A percentile compares a stretch with the other conserved stretches of the same genome.
phyloP scores from a whole-genome alignment of 2,329 filamentous ascomycete species.

The Fusarium sp. region DNA sequence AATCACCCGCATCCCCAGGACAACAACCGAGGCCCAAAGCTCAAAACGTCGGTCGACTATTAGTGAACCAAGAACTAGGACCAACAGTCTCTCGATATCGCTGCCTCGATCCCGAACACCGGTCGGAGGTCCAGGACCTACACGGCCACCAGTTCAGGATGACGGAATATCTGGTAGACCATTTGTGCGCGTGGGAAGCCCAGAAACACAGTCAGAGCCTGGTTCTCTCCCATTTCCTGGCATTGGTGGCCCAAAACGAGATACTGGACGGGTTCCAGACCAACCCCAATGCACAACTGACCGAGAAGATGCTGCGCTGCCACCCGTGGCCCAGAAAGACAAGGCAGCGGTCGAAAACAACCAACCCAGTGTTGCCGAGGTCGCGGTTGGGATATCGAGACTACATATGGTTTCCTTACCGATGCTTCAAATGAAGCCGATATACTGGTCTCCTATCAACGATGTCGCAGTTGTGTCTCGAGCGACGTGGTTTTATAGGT shows the following conservation, averaged over 20 bases:
- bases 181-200: conserved; percentile 58
- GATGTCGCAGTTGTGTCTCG: conserved; percentile 84
- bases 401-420: conserved; percentile 89
- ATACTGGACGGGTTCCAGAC: conserved; percentile 9
- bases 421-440: conserved; percentile 87
- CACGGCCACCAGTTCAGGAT: conserved; percentile 46
- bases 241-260: conserved; percentile 7
- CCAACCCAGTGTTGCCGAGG: conserved; percentile 57
- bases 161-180: conserved; percentile 65
- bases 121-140: conserved; percentile 30
- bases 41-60: conserved; percentile 28
- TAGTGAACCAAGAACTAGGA: conserved; percentile 23
- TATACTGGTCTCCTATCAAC: conserved; percentile 96
- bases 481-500: conserved; percentile 96
- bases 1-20: conserved; percentile 37
- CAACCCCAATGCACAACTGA: conserved; percentile 2
- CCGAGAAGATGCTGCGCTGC: conserved; percentile 16
- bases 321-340: conserved; percentile 5
- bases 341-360: conserved; percentile 12
- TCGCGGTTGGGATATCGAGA: conserved; percentile 89
- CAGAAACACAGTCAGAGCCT: conserved; percentile 42
- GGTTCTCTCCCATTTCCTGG: conserved; percentile 19
- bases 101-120: conserved; percentile 38
- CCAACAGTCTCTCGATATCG: conserved; percentile 32
- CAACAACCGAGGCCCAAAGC: conserved; percentile 26